phyloP scores from a whole-genome alignment of 1,284 basidiomycete genomes.

The Exsudoporus floridanus region DNA sequence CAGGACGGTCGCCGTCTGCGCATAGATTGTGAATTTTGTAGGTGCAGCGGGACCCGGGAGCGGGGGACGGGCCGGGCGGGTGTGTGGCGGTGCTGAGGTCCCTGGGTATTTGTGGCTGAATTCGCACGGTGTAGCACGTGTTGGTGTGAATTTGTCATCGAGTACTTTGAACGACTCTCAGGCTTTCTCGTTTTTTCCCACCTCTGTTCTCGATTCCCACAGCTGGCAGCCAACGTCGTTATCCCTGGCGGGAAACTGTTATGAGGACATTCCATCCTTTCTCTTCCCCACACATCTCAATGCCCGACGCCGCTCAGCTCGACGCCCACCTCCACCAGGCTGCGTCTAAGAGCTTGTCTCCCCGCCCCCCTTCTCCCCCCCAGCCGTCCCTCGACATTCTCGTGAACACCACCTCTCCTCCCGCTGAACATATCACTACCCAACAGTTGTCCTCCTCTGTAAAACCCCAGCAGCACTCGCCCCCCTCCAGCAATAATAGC shows the following conservation, averaged over 20 bases:
- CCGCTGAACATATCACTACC: slow-evolving; percentile 24
- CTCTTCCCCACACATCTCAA: slow-evolving; percentile 45
- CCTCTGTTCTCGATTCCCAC: slow-evolving; percentile 39
- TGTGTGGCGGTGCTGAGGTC: slow-evolving; percentile 14
- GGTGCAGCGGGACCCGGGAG: background rate
- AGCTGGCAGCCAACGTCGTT: slow-evolving; percentile 41
- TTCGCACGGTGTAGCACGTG: slow-evolving; percentile 36
- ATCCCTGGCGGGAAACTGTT: slow-evolving; percentile 43
- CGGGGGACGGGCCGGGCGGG: background rate
- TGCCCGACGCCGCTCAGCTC: slow-evolving; percentile 43
- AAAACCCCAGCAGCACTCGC: slow-evolving; percentile 24
- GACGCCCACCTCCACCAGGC: slow-evolving; percentile 38
- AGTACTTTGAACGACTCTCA: slow-evolving; percentile 31
- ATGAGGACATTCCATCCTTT: slow-evolving; percentile 42
- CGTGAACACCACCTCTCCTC: slow-evolving; percentile 39
- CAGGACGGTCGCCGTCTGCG: slow-evolving; percentile 2
- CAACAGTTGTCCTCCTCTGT: slow-evolving; percentile 27
- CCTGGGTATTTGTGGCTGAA: slow-evolving; percentile 17
- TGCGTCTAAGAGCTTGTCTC: slow-evolving; percentile 38
- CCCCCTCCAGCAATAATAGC: slow-evolving; percentile 27
- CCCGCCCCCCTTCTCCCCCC: slow-evolving; percentile 40
- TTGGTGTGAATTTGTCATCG: slow-evolving; percentile 32
- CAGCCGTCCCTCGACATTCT: slow-evolving; percentile 42
- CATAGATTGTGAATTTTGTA: background rate
- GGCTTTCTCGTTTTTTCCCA: slow-evolving; percentile 39